These are phyloP conservation scores for Hawksworthiomyces lignivorus DNA, from an alignment of 2,329 filamentous ascomycete species.

Conservation along the genomic window DNA sequence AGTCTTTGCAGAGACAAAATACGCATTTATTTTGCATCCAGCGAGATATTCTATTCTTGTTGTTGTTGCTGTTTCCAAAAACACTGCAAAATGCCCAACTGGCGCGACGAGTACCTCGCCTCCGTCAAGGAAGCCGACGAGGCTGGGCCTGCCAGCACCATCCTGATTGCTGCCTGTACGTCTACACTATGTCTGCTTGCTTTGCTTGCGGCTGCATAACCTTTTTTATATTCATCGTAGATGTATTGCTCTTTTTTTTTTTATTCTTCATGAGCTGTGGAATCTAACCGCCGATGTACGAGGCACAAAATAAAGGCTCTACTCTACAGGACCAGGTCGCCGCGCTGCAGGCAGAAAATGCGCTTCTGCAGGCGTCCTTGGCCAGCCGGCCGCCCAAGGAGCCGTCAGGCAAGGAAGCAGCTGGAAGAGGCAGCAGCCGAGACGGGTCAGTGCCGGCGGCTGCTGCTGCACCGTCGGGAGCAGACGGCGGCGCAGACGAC, in stretches of 20 bases:
- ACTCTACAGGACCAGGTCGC: constrained; percentile 60
- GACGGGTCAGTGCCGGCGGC: constrained; percentile 13
- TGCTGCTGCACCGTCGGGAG: too few species aligned
- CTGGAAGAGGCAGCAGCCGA: not conserved
- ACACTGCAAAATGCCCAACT: constrained; percentile 48
- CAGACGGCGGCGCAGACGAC: constrained; percentile 29
- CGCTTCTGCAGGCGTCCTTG: constrained; percentile 9
- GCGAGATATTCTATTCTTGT: too few species aligned
- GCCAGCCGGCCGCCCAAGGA: not conserved
- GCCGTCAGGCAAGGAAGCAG: too few species aligned
- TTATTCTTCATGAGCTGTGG: not conserved
- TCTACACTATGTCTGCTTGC: too few species aligned
- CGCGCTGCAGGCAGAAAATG: constrained; percentile 51
- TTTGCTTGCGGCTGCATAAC: too few species aligned
- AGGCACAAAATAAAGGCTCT: constrained; percentile 55
- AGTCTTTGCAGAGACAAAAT: too few species aligned
- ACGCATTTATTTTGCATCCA: not conserved
- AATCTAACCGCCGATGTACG: too few species aligned
- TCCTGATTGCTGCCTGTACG: constrained; percentile 74
- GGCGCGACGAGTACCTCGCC: constrained; percentile 74
- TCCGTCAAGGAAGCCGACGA: constrained; percentile 66
- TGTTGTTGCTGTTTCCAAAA: not conserved
- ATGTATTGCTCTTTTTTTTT: not conserved
- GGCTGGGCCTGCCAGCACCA: constrained; percentile 52
- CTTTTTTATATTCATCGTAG: too few species aligned